Evolutionary conservation across 345 rosid genomes (phyloP), one percentile per base, ranked within the genome.

Genomic region (Microthlaspi erraticum): DNA sequence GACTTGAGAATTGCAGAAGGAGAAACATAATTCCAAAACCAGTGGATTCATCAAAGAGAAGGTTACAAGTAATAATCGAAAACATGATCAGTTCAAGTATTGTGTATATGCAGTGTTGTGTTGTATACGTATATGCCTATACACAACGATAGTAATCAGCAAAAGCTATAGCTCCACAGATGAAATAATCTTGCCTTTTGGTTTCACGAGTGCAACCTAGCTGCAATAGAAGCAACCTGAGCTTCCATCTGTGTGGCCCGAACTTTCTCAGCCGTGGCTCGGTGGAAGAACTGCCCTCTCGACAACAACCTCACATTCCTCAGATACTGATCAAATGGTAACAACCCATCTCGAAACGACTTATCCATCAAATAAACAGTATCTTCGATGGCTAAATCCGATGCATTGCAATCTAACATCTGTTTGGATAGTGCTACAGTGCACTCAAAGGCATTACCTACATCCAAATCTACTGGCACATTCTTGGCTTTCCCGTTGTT

Each of bases 381-480:
- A 67, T 94, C 99, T 71, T 94, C 99, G 13, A 94, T 82, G 5
- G 96, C 98, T 66, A 94, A 82, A 80, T 94, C 97, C 0, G 79
- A 80, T 0, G 93, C 78, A 4, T 90, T 82, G 44, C 86, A 85
- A 19, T 89, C 98, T 32, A 94, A 64, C 93, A 94, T 85, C 77
- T 91, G 98, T 68, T 87, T 85, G 0, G 98, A 91, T 13, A 88
- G 74, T 6, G 73, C 11, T 3, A 87, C 96, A 4, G n/a, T 7
- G 18, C 93, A 94, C 5, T 83, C 84, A 17, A 91, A 91, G 0
- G 83, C 86, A 12, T 76, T 67, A 13, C 88, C 92, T 4, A 83
- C 85, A 63, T 84, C 82, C 32, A 89, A 70, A 66, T 79, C 79
- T 0, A 16, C 66, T 17, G 59, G 59, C 23, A 57, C 37, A 14